A percentile compares a stretch with the other conserved stretches of the same genome.
Evolutionary conservation across 2,329 filamentous ascomycete genomes (phyloP).

Genomic region (Fusarium cicatricum): DNA sequence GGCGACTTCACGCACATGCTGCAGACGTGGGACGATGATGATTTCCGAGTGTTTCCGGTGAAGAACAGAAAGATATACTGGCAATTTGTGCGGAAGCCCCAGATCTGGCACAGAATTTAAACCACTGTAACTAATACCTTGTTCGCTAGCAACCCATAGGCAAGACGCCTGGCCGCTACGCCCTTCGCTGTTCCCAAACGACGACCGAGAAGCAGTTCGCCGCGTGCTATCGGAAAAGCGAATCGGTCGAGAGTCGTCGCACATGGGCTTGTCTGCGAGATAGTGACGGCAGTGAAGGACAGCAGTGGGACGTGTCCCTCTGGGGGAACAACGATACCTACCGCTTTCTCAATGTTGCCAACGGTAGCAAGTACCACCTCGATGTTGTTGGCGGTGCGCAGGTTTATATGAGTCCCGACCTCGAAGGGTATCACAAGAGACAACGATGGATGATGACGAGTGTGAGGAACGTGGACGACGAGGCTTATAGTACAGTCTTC

Average conservation of each 20-base stretch:
- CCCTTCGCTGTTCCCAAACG: constrained; percentile 40
- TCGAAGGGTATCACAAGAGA: constrained; percentile 36
- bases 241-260: constrained; percentile 37
- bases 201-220: constrained; percentile 42
- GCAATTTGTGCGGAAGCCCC: constrained; percentile 1
- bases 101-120: background rate
- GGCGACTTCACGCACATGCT: constrained; percentile 33
- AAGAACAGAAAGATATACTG: constrained; percentile 3
- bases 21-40: constrained; percentile 22
- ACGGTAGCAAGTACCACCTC: constrained; percentile 44
- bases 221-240: constrained; percentile 35
- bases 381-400: constrained; percentile 45
- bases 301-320: constrained; percentile 45
- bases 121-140: constrained; percentile 36
- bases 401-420: constrained; percentile 42
- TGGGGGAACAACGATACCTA: constrained; percentile 38
- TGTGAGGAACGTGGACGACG: constrained; percentile 41
- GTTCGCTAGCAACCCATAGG: constrained; percentile 42
- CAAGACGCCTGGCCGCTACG: constrained; percentile 39
- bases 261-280: constrained; percentile 43
- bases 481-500: constrained; percentile 44
- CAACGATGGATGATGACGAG: constrained; percentile 47
- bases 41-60: constrained; percentile 35
- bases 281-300: constrained; percentile 38
- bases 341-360: constrained; percentile 43